Evolutionary conservation across 2,329 filamentous ascomycete genomes (phyloP).

Genomic region (Nothophaeocryptopus gaeumannii): DNA sequence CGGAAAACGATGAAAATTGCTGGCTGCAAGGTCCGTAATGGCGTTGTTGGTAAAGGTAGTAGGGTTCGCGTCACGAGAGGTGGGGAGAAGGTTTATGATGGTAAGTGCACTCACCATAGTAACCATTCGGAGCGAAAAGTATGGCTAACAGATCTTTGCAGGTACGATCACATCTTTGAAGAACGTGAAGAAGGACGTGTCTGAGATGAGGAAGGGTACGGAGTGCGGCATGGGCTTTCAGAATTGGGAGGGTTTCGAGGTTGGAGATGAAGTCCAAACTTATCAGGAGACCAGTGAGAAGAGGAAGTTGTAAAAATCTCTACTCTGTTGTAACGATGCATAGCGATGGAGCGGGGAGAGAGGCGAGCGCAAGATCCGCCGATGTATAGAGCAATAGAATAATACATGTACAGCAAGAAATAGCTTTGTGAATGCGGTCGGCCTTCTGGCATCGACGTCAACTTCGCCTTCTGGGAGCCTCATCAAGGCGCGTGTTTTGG

Average conservation of each 20-base stretch:
- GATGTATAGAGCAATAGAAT: no score
- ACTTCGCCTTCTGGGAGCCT: no score
- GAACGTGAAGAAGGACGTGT: constrained; percentile 86
- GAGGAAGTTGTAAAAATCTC: constrained; percentile 48
- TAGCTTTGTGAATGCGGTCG: no score
- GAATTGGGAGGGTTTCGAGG: constrained; percentile 71
- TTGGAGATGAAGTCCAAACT: constrained; percentile 82
- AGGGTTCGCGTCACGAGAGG: constrained; percentile 69
- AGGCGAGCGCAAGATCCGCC: no score
- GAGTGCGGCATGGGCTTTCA: constrained; percentile 90
- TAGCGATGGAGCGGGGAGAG: no score
- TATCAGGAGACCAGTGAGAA: constrained; percentile 78
- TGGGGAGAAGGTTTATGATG: constrained; percentile 71
- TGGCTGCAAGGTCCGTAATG: constrained; percentile 83
- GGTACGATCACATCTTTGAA: constrained; percentile 79
- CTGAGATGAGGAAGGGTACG: constrained; percentile 84
- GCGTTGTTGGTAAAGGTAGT: constrained; percentile 61
- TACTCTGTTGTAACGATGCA: no score
- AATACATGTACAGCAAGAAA: no score
- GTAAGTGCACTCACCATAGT: no score
- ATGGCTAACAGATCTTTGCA: no score
- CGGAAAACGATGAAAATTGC: constrained; percentile 72
- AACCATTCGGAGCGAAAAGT: no score
- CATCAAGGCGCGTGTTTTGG: no score
- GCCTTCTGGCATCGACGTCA: no score